Percentiles rank a stretch among this genome's conserved stretches.
phyloP scores from a whole-genome alignment of 2,329 filamentous ascomycete species.

The Thelonectria rubi region DNA sequence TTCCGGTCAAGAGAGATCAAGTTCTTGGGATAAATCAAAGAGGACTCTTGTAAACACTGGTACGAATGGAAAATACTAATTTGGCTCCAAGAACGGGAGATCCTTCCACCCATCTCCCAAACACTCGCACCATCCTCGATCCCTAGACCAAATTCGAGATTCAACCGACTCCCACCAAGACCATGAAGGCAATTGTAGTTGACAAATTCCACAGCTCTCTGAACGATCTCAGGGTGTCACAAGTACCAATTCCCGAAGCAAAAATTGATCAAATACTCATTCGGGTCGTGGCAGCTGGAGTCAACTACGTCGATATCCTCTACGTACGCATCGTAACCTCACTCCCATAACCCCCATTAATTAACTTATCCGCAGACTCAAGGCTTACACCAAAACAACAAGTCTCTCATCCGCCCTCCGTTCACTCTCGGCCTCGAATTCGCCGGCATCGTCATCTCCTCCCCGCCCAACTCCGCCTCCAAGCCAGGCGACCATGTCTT shows the following conservation, averaged over 20 bases:
- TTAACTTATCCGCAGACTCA: conserved; percentile 48
- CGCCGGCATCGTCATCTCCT: conserved; percentile 58
- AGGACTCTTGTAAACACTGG: not conserved
- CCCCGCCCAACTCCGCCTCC: conserved; percentile 49
- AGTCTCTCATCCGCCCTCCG: conserved; percentile 62
- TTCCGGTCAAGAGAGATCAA: not conserved
- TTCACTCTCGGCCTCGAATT: conserved; percentile 71
- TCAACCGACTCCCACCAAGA: not conserved
- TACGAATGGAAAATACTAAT: too few species aligned
- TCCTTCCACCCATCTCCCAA: too few species aligned
- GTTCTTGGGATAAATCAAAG: not conserved
- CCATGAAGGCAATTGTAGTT: conserved; percentile 45
- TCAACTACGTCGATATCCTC: conserved; percentile 69
- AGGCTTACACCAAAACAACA: conserved; percentile 69
- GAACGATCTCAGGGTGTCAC: conserved; percentile 38
- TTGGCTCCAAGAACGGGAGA: too few species aligned
- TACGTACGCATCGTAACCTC: conserved; percentile 49
- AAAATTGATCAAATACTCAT: conserved; percentile 39
- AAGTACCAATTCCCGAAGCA: conserved; percentile 33
- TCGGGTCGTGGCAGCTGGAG: conserved; percentile 61
- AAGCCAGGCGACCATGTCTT: conserved; percentile 62
- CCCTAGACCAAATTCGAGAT: not conserved
- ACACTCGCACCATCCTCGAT: not conserved
- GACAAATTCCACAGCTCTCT: conserved; percentile 38
- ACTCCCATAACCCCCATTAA: not conserved